Evolutionary conservation across 148 eudicot species (phyloP), one percentile per base, ranked within the genome.

Genomic region (Heliamphora exappendiculata): DNA sequence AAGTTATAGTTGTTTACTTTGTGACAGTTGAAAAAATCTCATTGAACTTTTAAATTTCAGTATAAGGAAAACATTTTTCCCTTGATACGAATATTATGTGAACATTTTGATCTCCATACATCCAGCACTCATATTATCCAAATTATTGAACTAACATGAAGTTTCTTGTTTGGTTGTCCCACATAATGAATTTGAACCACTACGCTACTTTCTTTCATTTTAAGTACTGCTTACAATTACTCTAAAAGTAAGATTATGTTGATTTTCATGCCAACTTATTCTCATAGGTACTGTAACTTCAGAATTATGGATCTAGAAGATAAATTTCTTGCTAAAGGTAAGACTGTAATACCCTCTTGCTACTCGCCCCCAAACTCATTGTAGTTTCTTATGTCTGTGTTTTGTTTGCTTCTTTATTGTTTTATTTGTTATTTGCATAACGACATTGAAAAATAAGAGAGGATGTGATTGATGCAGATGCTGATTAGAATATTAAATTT

Each of bases 271-370:
- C 50, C 37, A 63, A 60, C 24, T 54, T 17, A 64, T 81, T 76
- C 45, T 82, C 57, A 49, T 78, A 78, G 78, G 81, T 51, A 50
- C n/a, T n/a, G n/a, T n/a, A 22, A 49, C 24, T 47, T 73, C 69
- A 77, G 76, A 57, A 67, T 73, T 82, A 87, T 87, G 92, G 84
- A 75, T 58, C 74, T 77, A 44, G 87, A 84, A 72, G 87, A 83
- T 71, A 81, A 70, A 70, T 63, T 81, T 67, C 72, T 78, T 50
- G 65, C 67, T 69, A 60, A 79, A 83, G 91, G 89, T 86, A 74
- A 49, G 72, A 70, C 28, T 62, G 70, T 20, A 26, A 45, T 78
- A 64, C 12, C 34, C 12, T 64, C 42, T 64, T 34, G 24, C 68
- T 1, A 3, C 44, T 33, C 26, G 0, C 45, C 57, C 64, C 70